Base-by-base conservation (phyloP, 345 rosid species). In the Syzygium grande region DNA sequence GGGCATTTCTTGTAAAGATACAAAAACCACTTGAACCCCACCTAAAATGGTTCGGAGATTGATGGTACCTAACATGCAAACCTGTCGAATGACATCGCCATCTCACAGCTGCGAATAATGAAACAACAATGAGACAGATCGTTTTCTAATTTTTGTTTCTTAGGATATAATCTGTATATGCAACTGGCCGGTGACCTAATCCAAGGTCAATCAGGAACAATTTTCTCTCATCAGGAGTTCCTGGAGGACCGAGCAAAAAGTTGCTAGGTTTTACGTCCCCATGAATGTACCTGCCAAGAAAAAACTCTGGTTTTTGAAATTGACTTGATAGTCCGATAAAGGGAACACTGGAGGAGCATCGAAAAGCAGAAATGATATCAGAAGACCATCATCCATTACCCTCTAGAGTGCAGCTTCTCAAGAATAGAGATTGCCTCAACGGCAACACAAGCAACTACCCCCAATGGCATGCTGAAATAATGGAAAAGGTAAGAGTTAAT, bases 361-460 rank as follows among this genome's bases (percentile, higher is more conserved):
- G 49, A 73, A 34, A 73, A 73, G 46, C 49, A 73, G 25, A 73
- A 73, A 34, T 7, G 25, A 34, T 34, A 73, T 34, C 5, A 13
- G 46, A 73, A 73, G 80, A 34, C 7, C 49, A 38, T 13, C 80
- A 2, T 73, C 46, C 46, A 73, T 90, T 86, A 97, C 99, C 99
- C 99, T 89, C 90, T 94, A 43, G 96, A 95, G 89, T 97, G 98
- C 92, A 97, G 94, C 92, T 96, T 97, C 90, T 97, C 99, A 12
- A 97, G 91, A 84, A 96, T 97, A 84, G 99, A 97, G 87, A 97
- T 94, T n/a, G 97, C 96, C 91, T 97, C 98, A 23, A 96, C 94
- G 16, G 99, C 98, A 91, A 97, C 95, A 90, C 98, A 96, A 27
- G 99, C 98, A 68, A 97, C 98, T 98, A 94, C 95, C 88, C 94